Percentiles rank a stretch among this genome's conserved stretches.
Conservation (phyloP, 2,329 filamentous ascomycete species). For the Cladophialophora yegresii region DNA sequence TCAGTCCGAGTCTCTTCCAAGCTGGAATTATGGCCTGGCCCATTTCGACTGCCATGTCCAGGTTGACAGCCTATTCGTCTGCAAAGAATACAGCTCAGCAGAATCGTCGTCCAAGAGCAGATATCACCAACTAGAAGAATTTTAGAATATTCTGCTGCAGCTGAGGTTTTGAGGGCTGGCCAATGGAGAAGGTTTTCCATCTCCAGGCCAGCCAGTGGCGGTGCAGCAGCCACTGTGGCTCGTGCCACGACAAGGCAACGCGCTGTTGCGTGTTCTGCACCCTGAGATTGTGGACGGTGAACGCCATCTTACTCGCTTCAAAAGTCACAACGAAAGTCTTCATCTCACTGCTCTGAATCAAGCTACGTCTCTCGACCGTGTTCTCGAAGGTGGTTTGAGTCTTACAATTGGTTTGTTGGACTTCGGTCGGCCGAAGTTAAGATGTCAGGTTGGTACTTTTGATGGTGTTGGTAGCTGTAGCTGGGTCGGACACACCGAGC, state of each 20-base stretch:
- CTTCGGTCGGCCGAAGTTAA: constrained; percentile 35
- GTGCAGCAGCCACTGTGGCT: constrained; percentile 1
- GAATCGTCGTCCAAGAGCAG: background rate
- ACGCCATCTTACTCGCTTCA: constrained; percentile 17
- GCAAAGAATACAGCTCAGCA: background rate
- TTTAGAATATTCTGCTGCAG: constrained; percentile 7
- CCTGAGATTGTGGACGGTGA: constrained; percentile 1
- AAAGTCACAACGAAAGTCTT: constrained; percentile 11
- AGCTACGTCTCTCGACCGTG: constrained; percentile 8
- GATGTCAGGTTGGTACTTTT: constrained; percentile 49
- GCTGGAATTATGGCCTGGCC: constrained; percentile 49
- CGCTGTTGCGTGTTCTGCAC: constrained; percentile 3
- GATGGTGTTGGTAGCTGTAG: constrained; percentile 17
- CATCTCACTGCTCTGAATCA: constrained; percentile 12
- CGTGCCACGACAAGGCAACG: background rate
- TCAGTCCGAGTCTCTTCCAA: constrained; percentile 63
- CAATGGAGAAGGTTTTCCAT: constrained; percentile 9
- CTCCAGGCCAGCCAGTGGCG: background rate
- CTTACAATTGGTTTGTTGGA: constrained; percentile 21
- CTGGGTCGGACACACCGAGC: constrained; percentile 34
- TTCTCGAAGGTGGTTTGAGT: constrained; percentile 19
- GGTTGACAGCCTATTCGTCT: background rate
- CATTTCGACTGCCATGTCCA: constrained; percentile 13
- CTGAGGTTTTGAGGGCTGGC: constrained; percentile 7
- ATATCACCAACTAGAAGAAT: background rate